Conservation (phyloP, 257 asterid species). For the Solanum bukasovii region DNA sequence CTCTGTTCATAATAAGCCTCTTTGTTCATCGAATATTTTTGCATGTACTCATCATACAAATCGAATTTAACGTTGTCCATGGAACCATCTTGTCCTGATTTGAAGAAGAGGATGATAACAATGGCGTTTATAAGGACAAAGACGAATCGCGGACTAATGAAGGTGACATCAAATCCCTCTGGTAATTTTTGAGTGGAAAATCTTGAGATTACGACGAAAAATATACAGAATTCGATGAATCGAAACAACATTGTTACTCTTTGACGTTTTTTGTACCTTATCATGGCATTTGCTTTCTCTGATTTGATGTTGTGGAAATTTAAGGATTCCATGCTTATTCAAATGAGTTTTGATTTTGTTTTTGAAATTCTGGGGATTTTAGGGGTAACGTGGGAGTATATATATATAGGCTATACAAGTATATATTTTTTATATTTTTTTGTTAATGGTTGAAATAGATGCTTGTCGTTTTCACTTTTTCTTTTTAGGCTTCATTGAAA, state of each 20-base stretch:
- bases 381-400: neutral
- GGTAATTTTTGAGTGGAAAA: conserved; percentile 20
- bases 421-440: neutral
- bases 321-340: conserved; percentile 15
- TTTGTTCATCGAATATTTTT: no score
- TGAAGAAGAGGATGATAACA: conserved; percentile 40
- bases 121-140: conserved; percentile 64
- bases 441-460: neutral
- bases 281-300: conserved; percentile 27
- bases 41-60: no score
- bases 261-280: conserved; percentile 7
- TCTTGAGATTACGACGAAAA: conserved; percentile 21
- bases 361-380: neutral
- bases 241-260: conserved; percentile 24
- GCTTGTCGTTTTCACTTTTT: neutral
- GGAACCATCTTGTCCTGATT: conserved; percentile 9
- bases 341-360: neutral
- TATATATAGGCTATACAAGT: neutral
- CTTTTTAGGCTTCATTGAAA: neutral
- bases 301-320: conserved; percentile 12
- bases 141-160: conserved; percentile 40
- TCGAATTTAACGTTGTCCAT: no score
- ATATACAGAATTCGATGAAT: conserved; percentile 14
- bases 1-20: no score
- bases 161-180: conserved; percentile 22